Evolutionary conservation across 2,329 filamentous ascomycete genomes (phyloP).

Genomic region (Xylariaceae sp.): DNA sequence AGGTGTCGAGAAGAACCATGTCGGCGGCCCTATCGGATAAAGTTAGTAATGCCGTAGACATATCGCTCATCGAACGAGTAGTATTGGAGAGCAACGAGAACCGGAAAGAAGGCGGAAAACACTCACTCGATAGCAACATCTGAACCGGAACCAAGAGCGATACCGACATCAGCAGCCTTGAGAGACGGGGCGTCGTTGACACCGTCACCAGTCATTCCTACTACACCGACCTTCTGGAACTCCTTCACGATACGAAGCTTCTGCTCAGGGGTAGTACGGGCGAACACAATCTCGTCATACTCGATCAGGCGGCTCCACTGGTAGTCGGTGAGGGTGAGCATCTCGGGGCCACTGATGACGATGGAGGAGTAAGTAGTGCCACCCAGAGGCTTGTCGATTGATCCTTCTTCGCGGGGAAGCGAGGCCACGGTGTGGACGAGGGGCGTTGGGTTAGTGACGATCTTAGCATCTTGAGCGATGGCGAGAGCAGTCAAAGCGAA

Average conservation of each 20-base stretch:
- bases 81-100: not conserved
- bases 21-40: slow-evolving; percentile 58
- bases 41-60: not conserved
- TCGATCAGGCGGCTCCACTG: slow-evolving; percentile 64
- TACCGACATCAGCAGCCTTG: slow-evolving; percentile 74
- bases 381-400: slow-evolving; percentile 26
- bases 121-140: slow-evolving; percentile 64
- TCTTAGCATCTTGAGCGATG: slow-evolving; percentile 68
- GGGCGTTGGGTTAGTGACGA: slow-evolving; percentile 52
- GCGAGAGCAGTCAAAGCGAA: slow-evolving; percentile 70
- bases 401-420: slow-evolving; percentile 39
- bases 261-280: slow-evolving; percentile 71
- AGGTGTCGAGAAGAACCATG: slow-evolving; percentile 75
- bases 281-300: slow-evolving; percentile 72
- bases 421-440: slow-evolving; percentile 51
- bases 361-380: slow-evolving; percentile 45
- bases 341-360: slow-evolving; percentile 61
- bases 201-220: slow-evolving; percentile 83
- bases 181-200: slow-evolving; percentile 84
- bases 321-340: slow-evolving; percentile 59
- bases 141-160: slow-evolving; percentile 74
- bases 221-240: slow-evolving; percentile 61
- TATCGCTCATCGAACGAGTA: too few relatives aligned
- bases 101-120: not conserved
- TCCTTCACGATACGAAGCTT: slow-evolving; percentile 76